A percentile compares a stretch with the other conserved stretches of the same genome.
phyloP scores from a whole-genome alignment of 257 asterid genomes.

The Coffea canephora region DNA sequence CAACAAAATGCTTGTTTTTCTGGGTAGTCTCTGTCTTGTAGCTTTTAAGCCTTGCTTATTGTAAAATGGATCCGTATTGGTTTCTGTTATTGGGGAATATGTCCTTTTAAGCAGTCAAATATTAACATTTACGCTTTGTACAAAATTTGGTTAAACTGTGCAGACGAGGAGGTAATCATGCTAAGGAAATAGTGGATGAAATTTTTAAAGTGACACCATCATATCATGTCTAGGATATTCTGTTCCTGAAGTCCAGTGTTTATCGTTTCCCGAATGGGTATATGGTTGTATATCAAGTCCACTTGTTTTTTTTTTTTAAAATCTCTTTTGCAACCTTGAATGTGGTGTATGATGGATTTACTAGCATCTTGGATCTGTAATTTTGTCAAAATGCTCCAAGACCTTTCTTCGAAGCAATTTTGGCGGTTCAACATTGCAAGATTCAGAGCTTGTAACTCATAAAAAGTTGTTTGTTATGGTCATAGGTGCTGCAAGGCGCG shows the following conservation, averaged over 20 bases:
- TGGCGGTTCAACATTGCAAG: neutral
- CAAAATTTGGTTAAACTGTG: neutral
- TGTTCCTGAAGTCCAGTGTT: too few species aligned
- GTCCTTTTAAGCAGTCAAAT: neutral
- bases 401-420: neutral
- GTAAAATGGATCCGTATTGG: neutral
- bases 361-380: neutral
- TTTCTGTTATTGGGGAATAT: neutral
- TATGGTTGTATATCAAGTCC: neutral
- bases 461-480: constrained; percentile 13
- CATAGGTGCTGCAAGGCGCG: constrained; percentile 76
- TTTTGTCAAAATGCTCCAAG: neutral
- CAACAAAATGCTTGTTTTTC: neutral
- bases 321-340: neutral
- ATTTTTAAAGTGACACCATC: neutral
- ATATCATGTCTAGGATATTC: neutral
- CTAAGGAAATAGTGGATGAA: neutral
- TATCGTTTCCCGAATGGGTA: too few species aligned
- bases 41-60: neutral
- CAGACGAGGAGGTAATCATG: neutral
- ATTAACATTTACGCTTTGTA: neutral
- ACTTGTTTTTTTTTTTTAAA: neutral
- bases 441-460: neutral
- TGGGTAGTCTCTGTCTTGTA: neutral
- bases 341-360: neutral